These are phyloP conservation scores for Hibiscus tridactylites DNA, from an alignment of 345 rosid species.

Conservation along the genomic window DNA sequence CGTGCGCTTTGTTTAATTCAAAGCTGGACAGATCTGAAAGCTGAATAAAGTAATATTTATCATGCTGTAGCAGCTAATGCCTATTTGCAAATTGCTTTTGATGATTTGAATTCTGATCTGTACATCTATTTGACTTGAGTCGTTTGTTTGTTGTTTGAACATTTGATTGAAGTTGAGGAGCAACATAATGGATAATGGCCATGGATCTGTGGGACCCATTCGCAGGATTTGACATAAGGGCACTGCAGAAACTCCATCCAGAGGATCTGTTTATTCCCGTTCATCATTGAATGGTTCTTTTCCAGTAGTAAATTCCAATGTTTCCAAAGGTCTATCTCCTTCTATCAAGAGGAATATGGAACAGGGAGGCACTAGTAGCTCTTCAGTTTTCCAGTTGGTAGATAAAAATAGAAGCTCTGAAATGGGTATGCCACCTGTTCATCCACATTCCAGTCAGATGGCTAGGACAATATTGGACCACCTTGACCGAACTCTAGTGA, in stretches of 20 bases:
- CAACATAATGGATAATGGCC: slow-evolving; percentile 27
- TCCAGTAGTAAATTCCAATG: slow-evolving; percentile 28
- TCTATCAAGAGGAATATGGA: slow-evolving; percentile 33
- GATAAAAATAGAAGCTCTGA: slow-evolving; percentile 33
- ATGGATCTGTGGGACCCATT: slow-evolving; percentile 69
- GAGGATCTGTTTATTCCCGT: slow-evolving; percentile 34
- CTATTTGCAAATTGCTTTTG: slow-evolving; percentile 4
- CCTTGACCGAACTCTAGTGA: slow-evolving; percentile 57
- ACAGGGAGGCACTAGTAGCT: slow-evolving; percentile 32
- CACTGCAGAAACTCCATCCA: slow-evolving; percentile 23
- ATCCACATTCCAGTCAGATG: slow-evolving; percentile 64
- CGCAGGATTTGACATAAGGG: slow-evolving; percentile 42
- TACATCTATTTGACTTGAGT: slow-evolving; percentile 8
- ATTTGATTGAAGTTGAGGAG: slow-evolving; percentile 36
- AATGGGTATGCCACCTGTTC: slow-evolving; percentile 45
- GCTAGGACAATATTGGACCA: slow-evolving; percentile 75
- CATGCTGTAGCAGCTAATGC: not conserved
- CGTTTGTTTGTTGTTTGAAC: slow-evolving; percentile 9
- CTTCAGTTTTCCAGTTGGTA: slow-evolving; percentile 25
- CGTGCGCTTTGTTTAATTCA: not conserved
- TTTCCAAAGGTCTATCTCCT: slow-evolving; percentile 23
- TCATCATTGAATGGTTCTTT: slow-evolving; percentile 26
- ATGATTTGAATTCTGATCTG: not conserved
- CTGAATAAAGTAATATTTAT: not conserved
- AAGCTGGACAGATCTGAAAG: not conserved